Conservation (phyloP, 352 stramenopile genomes). For the Pilasporangium apinafurcum region DNA sequence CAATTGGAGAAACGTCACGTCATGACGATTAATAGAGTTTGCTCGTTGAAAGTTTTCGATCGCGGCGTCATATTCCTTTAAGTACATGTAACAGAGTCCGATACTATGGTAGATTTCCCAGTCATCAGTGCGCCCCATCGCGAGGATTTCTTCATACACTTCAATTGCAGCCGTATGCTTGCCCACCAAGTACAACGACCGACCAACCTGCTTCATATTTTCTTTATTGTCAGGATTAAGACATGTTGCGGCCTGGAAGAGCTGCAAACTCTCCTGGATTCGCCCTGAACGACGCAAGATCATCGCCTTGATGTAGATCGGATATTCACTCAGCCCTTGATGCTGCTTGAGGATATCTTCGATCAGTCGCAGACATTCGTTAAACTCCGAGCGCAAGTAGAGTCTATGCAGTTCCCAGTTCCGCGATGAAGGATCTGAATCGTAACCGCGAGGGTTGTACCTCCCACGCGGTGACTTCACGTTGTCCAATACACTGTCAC, state of each 20-base stretch:
- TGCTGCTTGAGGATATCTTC: slow-evolving; percentile 82
- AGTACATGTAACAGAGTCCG: slow-evolving; percentile 87
- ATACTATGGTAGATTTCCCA: slow-evolving; percentile 93
- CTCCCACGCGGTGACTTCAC: slow-evolving; percentile 56
- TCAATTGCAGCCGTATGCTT: slow-evolving; percentile 90
- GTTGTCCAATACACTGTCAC: slow-evolving; percentile 26
- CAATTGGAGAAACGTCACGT: slow-evolving; percentile 89
- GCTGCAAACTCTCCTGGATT: slow-evolving; percentile 87
- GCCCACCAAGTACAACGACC: slow-evolving; percentile 77
- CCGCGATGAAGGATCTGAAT: slow-evolving; percentile 34
- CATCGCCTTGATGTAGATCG: slow-evolving; percentile 89
- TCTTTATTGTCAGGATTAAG: slow-evolving; percentile 89
- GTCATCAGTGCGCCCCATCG: slow-evolving; percentile 76
- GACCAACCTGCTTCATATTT: slow-evolving; percentile 89
- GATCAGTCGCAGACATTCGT: slow-evolving; percentile 86
- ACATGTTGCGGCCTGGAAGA: slow-evolving; percentile 90
- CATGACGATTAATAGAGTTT: slow-evolving; percentile 89
- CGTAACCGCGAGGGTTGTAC: slow-evolving; percentile 11
- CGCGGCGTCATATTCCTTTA: slow-evolving; percentile 88
- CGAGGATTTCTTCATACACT: slow-evolving; percentile 88
- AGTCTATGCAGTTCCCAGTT: slow-evolving; percentile 87
- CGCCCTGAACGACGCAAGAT: slow-evolving; percentile 84
- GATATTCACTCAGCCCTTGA: slow-evolving; percentile 88
- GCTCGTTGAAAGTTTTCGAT: slow-evolving; percentile 86
- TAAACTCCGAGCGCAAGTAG: slow-evolving; percentile 83